Percentiles rank a stretch among this genome's conserved stretches.
phyloP scores from a whole-genome alignment of 176 grass and related monocot genomes.

The Phyllostachys edulis region DNA sequence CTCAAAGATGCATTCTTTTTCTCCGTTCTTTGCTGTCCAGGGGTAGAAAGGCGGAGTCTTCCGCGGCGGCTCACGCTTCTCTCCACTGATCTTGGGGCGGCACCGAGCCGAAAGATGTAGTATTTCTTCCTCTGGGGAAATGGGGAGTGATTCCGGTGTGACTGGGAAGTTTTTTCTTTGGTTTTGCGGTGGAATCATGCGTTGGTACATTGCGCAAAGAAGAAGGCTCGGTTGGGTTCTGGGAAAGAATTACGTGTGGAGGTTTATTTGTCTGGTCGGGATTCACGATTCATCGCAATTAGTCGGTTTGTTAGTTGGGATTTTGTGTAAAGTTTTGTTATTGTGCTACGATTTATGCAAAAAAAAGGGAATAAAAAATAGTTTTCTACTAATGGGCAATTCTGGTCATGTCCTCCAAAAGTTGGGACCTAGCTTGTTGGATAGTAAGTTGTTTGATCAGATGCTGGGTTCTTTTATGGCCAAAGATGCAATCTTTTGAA shows the following conservation, averaged over 20 bases:
- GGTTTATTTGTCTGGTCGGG: neutral
- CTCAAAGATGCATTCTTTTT: conserved; percentile 9
- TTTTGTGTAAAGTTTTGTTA: conserved; percentile 1
- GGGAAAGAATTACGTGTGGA: neutral
- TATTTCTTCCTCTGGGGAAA: neutral
- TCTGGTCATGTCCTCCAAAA: neutral
- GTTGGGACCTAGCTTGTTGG: neutral
- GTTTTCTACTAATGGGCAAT: neutral
- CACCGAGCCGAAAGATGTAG: neutral
- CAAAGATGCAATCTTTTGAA: conserved; percentile 21
- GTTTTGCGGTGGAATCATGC: neutral
- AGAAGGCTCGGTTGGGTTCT: too few species aligned
- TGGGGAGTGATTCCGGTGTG: neutral
- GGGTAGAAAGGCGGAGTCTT: neutral
- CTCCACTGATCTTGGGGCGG: neutral
- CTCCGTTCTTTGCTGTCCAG: neutral
- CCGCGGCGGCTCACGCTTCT: neutral
- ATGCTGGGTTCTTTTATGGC: neutral
- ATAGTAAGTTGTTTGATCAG: neutral
- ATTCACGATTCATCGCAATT: neutral
- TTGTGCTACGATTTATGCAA: neutral
- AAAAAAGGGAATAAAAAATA: neutral
- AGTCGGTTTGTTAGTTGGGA: neutral
- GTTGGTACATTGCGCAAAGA: neutral
- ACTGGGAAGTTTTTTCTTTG: neutral